Conservation (phyloP, 2,329 filamentous ascomycete species). For the Beauveria caledonica region DNA sequence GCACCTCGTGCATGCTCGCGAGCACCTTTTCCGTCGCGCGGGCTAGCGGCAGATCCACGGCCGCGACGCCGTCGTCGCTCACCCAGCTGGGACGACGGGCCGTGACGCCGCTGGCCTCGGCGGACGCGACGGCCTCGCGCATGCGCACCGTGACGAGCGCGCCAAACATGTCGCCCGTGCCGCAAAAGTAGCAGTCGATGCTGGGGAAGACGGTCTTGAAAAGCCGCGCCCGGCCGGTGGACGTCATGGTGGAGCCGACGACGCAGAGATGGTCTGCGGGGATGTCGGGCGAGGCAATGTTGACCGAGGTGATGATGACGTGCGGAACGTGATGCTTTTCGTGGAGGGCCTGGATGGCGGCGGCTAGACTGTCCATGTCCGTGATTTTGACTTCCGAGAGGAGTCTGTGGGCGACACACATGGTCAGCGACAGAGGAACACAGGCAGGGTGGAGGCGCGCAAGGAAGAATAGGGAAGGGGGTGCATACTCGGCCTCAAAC, state of each 20-base stretch:
- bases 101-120: conserved; percentile 34
- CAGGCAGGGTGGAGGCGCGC: too few species aligned
- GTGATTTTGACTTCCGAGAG: conserved; percentile 79
- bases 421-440: not conserved
- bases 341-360: conserved; percentile 73
- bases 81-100: conserved; percentile 58
- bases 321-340: conserved; percentile 70
- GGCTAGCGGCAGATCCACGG: conserved; percentile 71
- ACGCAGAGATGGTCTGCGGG: conserved; percentile 53
- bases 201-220: conserved; percentile 84
- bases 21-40: conserved; percentile 78
- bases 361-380: conserved; percentile 62
- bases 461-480: not conserved
- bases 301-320: conserved; percentile 85
- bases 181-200: conserved; percentile 89
- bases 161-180: conserved; percentile 97
- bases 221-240: conserved; percentile 59
- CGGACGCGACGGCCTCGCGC: conserved; percentile 63
- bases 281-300: conserved; percentile 48
- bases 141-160: conserved; percentile 82
- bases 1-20: conserved; percentile 83
- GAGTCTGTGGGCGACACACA: conserved; percentile 42
- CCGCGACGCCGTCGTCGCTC: conserved; percentile 60
- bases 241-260: conserved; percentile 66
- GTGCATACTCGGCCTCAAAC: conserved; percentile 79